Conservation (phyloP, 805 yeast genomes). For the Schizosaccharomyces japonicus region DNA sequence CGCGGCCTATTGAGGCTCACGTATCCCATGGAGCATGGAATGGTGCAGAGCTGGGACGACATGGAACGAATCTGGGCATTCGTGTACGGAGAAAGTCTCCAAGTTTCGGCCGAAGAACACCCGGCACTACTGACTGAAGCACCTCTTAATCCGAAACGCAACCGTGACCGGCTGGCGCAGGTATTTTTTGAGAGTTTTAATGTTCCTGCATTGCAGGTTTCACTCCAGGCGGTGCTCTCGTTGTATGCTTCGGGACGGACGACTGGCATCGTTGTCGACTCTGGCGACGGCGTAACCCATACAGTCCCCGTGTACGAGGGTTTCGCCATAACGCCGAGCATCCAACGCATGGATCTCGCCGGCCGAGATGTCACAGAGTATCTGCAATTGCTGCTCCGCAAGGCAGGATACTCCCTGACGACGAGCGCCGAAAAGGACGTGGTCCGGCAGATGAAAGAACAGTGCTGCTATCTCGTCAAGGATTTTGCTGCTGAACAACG, state of each 20-base stretch:
- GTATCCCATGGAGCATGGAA: conserved; percentile 62
- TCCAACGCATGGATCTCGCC: conserved; percentile 54
- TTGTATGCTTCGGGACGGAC: conserved; percentile 56
- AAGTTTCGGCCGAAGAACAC: conserved; percentile 38
- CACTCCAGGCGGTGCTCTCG: conserved; percentile 57
- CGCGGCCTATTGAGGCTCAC: conserved; percentile 51
- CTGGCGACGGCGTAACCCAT: conserved; percentile 95
- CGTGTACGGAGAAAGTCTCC: conserved; percentile 33
- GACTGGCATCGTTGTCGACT: conserved; percentile 93
- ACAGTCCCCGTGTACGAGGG: conserved; percentile 82
- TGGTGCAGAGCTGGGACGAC: conserved; percentile 60
- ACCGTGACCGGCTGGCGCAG: conserved; percentile 39
- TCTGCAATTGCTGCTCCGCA: conserved; percentile 40
- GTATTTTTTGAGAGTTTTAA: conserved; percentile 47
- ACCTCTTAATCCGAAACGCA: conserved; percentile 46
- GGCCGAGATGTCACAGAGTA: conserved; percentile 70
- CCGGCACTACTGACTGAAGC: conserved; percentile 76
- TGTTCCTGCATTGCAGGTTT: conserved; percentile 50
- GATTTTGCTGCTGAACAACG: conserved; percentile 36
- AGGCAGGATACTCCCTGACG: conserved; percentile 36
- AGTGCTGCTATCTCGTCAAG: conserved; percentile 37
- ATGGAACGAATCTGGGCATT: conserved; percentile 66
- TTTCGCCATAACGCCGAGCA: conserved; percentile 48
- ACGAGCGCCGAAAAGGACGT: conserved; percentile 67
- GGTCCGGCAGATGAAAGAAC: conserved; percentile 55